Conservation (phyloP, 768 basidiomycete genomes). For the Gymnopilus junonius region DNA sequence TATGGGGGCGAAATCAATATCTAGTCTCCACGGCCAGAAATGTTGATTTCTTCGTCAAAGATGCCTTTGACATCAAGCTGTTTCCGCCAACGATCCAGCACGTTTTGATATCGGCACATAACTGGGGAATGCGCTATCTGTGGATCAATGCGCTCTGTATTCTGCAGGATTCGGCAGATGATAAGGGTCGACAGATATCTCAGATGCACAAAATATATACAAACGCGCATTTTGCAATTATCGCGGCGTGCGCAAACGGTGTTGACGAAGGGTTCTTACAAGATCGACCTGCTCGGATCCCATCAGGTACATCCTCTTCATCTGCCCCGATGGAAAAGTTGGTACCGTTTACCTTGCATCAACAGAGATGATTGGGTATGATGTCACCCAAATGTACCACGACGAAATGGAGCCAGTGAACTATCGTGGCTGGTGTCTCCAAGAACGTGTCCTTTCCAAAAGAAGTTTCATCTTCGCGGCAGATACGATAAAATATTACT, state of each 20-base stretch:
- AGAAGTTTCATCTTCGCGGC: slow-evolving; percentile 8
- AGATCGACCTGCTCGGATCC: slow-evolving; percentile 3
- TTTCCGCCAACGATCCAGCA: slow-evolving; percentile 6
- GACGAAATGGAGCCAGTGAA: slow-evolving; percentile 12
- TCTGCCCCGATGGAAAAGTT: slow-evolving; percentile 10
- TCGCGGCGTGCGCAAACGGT: slow-evolving; percentile 5
- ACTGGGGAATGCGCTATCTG: slow-evolving; percentile 6
- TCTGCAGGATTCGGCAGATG: slow-evolving; percentile 9
- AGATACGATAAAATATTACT: slow-evolving; percentile 11
- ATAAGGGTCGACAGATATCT: slow-evolving; percentile 9
- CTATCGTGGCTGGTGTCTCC: slow-evolving; percentile 11
- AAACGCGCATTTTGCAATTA: slow-evolving; percentile 7
- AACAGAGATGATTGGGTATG: slow-evolving; percentile 1
- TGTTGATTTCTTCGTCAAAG: neutral
- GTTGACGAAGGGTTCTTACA: slow-evolving; percentile 11
- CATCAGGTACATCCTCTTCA: neutral
- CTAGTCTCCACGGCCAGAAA: slow-evolving; percentile 6
- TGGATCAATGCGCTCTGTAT: slow-evolving; percentile 16
- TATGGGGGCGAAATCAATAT: slow-evolving; percentile 11
- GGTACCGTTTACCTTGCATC: slow-evolving; percentile 5
- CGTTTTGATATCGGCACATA: slow-evolving; percentile 4
- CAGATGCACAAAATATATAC: slow-evolving; percentile 10
- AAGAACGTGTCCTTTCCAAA: slow-evolving; percentile 10
- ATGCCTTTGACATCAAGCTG: neutral
- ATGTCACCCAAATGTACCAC: slow-evolving; percentile 7